Conservation (phyloP, 2,329 filamentous ascomycete species). For the Ceratocystis alfenasii region DNA sequence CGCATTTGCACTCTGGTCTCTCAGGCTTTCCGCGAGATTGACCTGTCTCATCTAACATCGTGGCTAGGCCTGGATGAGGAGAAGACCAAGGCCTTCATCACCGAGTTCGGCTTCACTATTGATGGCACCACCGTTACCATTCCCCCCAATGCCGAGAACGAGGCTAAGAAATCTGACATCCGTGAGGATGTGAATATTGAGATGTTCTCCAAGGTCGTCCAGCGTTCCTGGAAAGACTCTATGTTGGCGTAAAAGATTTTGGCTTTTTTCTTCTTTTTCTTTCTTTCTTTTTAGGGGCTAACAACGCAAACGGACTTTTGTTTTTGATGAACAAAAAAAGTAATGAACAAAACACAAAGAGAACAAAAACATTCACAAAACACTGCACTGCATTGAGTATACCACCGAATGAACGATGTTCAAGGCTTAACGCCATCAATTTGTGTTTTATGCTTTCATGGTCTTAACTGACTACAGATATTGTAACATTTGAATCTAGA, state of each 20-base stretch:
- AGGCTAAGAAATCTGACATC: slow-evolving; percentile 90
- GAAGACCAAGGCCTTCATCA: slow-evolving; percentile 63
- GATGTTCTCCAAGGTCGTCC: slow-evolving; percentile 68
- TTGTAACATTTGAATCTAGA: not conserved
- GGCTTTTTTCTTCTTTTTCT: slow-evolving; percentile 6
- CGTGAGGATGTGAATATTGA: slow-evolving; percentile 89
- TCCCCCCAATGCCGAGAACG: slow-evolving; percentile 90
- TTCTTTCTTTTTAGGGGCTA: slow-evolving; percentile 18
- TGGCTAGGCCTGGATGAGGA: slow-evolving; percentile 64
- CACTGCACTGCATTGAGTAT: not conserved
- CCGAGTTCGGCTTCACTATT: slow-evolving; percentile 75
- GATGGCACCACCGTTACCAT: slow-evolving; percentile 59
- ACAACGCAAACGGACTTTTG: slow-evolving; percentile 11
- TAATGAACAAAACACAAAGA: slow-evolving; percentile 21
- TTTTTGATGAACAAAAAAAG: slow-evolving; percentile 16
- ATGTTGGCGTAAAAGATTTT: slow-evolving; percentile 18
- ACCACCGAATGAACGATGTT: too few species aligned
- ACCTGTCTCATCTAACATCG: slow-evolving; percentile 54
- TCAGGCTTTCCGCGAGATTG: slow-evolving; percentile 64
- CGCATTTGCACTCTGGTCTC: slow-evolving; percentile 80
- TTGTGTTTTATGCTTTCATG: not conserved
- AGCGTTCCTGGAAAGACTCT: slow-evolving; percentile 69
- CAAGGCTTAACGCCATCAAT: not conserved
- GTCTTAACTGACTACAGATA: not conserved
- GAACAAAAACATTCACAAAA: slow-evolving; percentile 15